Evolutionary conservation across 768 basidiomycete species (phyloP), one percentile per base, ranked within the genome.

Genomic region (Boletus rubroflammeus): DNA sequence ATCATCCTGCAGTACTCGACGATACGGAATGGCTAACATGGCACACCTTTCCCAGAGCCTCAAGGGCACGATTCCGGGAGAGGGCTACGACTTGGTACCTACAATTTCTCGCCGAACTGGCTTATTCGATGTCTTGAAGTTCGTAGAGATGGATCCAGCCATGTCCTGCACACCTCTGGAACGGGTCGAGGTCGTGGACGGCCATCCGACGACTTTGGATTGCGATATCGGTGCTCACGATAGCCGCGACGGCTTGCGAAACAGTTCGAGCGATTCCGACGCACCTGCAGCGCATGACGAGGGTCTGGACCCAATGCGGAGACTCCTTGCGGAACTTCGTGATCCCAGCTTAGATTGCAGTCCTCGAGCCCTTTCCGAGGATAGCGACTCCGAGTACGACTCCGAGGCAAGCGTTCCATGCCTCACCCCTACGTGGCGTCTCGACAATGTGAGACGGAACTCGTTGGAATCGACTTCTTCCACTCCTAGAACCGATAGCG

Each of bases 291-390:
- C n/a, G 5, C 14, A 44, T 36, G 28, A 49, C 9, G 51, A 43
- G 5, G 49, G 49, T 10, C 9, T 3, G 25, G 51, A 58, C 23
- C 10, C 57, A 3, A 67, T 67, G 59, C 51, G 46, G 4, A 52
- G 21, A 25, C 39, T 64, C 3, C 59, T 62, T 17, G 38, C 35
- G n/a, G 53, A 55, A 13, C 57, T 64, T n/a, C 52, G 60, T 2
- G 54, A 67, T 28, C 51, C 54, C 34, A 5, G 9, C 10, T 3
- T 64, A 32, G 51, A 67, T 15, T 46, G 25, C 9, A 34, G 4
- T 7, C 53, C 59, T 35, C 49, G 34, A 2, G 1, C 39, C 5
- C 26, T 56, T 6, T 53, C 47, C 21, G 54, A 61, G 25, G 52
- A 55, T 19, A 48, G 38, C 44, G 58, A 55, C 2, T 49, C 50